Conservation (phyloP, 75 land plant species). For the Selaginella tamariscina region DNA sequence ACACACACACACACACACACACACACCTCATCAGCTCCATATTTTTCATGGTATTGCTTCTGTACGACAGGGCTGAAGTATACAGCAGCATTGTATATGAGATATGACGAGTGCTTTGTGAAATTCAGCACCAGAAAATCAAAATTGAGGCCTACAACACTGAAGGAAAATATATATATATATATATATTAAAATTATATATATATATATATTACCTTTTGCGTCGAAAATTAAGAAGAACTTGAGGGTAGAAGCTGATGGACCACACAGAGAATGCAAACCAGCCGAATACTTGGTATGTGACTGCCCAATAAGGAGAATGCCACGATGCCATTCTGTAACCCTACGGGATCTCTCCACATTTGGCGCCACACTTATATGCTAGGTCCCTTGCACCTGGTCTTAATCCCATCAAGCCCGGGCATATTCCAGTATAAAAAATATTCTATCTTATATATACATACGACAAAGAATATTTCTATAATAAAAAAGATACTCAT, state of each 20-base stretch:
- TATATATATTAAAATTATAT: no score
- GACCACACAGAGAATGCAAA: constrained; percentile 77
- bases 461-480: no score
- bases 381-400: neutral
- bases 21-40: constrained; percentile 60
- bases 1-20: no score
- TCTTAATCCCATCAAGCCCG: neutral
- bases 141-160: constrained; percentile 89
- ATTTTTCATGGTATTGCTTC: constrained; percentile 65
- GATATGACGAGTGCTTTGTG: constrained; percentile 86
- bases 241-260: constrained; percentile 93
- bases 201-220: no score
- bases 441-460: no score
- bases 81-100: constrained; percentile 72
- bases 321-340: constrained; percentile 34
- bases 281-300: constrained; percentile 75
- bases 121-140: constrained; percentile 83
- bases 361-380: neutral
- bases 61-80: constrained; percentile 81
- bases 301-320: constrained; percentile 35
- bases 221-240: constrained; percentile 63
- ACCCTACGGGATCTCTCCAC: neutral
- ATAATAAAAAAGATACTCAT: no score
- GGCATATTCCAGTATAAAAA: no score
- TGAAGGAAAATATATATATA: constrained; percentile 21